phyloP scores from a whole-genome alignment of 2,329 filamentous ascomycete genomes.

The Colletotrichum magnum region DNA sequence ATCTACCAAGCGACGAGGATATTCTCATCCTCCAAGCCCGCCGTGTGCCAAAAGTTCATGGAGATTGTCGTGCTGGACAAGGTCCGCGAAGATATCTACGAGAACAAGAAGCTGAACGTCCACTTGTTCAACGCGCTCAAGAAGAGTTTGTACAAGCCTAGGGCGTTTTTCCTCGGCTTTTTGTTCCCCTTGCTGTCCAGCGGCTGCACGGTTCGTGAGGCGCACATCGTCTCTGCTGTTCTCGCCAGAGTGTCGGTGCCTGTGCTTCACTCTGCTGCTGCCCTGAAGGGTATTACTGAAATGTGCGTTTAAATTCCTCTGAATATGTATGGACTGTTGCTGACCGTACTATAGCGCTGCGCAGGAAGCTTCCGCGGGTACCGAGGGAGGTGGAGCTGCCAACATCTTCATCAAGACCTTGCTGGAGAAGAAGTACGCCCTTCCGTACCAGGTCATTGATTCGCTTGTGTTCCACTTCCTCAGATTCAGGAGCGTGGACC shows the following conservation, averaged over 20 bases:
- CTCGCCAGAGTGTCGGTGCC: constrained; percentile 88
- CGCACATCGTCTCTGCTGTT: constrained; percentile 90
- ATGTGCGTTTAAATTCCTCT: constrained; percentile 60
- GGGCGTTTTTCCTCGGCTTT: constrained; percentile 90
- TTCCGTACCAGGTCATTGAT: constrained; percentile 95
- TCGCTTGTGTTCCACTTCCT: constrained; percentile 97
- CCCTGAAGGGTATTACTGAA: constrained; percentile 91
- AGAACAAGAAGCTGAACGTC: constrained; percentile 94
- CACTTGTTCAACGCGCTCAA: constrained; percentile 96
- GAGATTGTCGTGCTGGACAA: constrained; percentile 88
- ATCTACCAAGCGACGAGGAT: constrained; percentile 92
- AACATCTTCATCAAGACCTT: constrained; percentile 96
- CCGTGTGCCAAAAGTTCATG: constrained; percentile 86
- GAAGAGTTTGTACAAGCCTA: constrained; percentile 92
- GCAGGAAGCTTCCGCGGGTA: constrained; percentile 85
- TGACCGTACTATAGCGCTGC: constrained; percentile 66
- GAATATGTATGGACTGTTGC: not conserved
- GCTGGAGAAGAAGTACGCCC: constrained; percentile 95
- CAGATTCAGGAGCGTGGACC: constrained; percentile 82
- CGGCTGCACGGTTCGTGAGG: constrained; percentile 92
- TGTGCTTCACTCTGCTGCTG: constrained; percentile 92
- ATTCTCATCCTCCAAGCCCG: constrained; percentile 88
- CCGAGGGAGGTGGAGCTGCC: constrained; percentile 89
- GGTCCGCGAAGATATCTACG: constrained; percentile 93
- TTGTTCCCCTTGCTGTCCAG: constrained; percentile 90